A percentile compares a stretch with the other conserved stretches of the same genome.
phyloP scores from a whole-genome alignment of 2,329 filamentous ascomycete species.

The Talaromyces rugulosus region DNA sequence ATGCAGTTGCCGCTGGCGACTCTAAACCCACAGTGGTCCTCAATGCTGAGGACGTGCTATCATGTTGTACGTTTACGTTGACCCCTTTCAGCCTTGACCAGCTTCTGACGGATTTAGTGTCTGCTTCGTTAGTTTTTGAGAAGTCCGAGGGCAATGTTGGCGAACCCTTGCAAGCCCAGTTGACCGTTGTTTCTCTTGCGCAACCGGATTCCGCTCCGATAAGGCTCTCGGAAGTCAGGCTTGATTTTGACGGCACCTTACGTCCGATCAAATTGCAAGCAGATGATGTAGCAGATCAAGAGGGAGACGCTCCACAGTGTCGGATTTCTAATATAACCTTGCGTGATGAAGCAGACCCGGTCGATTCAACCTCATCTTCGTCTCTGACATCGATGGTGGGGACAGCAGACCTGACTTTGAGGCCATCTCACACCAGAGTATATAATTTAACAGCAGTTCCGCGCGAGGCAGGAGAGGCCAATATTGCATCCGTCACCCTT shows the following conservation, averaged over 20 bases:
- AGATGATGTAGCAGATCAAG: constrained; percentile 20
- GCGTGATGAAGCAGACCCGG: constrained; percentile 26
- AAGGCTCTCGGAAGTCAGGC: constrained; percentile 44
- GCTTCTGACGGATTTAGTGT: constrained; percentile 36
- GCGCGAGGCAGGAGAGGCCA: constrained; percentile 75
- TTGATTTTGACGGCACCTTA: constrained; percentile 51
- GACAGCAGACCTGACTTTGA: constrained; percentile 60
- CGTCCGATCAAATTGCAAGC: constrained; percentile 39
- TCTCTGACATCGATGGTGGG: constrained; percentile 48
- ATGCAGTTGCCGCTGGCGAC: constrained; percentile 31
- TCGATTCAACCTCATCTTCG: constrained; percentile 27
- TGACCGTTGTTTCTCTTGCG: constrained; percentile 49
- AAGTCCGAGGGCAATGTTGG: constrained; percentile 56
- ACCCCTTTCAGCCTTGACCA: not conserved
- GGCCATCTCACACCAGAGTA: constrained; percentile 63
- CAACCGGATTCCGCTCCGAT: constrained; percentile 44
- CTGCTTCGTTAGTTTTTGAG: constrained; percentile 50
- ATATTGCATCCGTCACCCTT: constrained; percentile 61
- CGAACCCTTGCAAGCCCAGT: constrained; percentile 53
- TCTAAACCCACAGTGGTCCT: constrained; percentile 45
- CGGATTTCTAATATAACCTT: constrained; percentile 31
- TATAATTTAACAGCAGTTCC: constrained; percentile 69
- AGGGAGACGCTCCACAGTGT: constrained; percentile 19
- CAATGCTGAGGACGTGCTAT: constrained; percentile 45
- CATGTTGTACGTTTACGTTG: constrained; percentile 38